A percentile compares a stretch with the other conserved stretches of the same genome.
Conservation (phyloP, 1,284 basidiomycete genomes). For the Xanthoconium separans region DNA sequence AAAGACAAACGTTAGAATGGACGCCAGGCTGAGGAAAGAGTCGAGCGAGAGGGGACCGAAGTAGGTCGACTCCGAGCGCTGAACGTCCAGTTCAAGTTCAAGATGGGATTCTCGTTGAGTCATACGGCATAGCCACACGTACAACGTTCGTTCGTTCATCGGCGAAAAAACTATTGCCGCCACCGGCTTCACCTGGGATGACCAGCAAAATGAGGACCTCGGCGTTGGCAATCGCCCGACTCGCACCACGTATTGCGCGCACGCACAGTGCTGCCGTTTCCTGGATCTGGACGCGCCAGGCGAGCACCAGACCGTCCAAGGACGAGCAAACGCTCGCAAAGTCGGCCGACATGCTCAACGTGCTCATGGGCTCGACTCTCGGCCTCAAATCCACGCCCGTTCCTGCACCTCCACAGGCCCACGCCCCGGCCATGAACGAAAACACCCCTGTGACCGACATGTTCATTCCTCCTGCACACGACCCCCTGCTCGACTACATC, state of each 20-base stretch:
- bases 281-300: slow-evolving; percentile 8
- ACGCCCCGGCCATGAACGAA: background rate
- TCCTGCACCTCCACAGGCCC: background rate
- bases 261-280: background rate
- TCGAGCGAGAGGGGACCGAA: background rate
- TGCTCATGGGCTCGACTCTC: slow-evolving; percentile 21
- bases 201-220: slow-evolving; percentile 4
- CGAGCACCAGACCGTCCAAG: slow-evolving; percentile 16
- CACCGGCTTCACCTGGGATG: background rate
- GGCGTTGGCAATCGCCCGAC: background rate
- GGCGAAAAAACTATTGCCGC: slow-evolving; percentile 15
- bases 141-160: too few species aligned
- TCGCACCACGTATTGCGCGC: background rate
- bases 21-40: background rate
- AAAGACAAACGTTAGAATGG: background rate
- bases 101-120: too few species aligned
- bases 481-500: slow-evolving; percentile 76
- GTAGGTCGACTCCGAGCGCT: background rate
- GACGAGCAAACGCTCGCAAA: slow-evolving; percentile 24
- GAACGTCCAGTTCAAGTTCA: background rate
- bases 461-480: slow-evolving; percentile 70
- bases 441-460: slow-evolving; percentile 20
- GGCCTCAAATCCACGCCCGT: background rate
- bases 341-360: slow-evolving; percentile 21
- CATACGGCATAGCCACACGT: slow-evolving; percentile 2